Conservation (phyloP, 208 protist species). For the Wallacemonas rigidus region DNA sequence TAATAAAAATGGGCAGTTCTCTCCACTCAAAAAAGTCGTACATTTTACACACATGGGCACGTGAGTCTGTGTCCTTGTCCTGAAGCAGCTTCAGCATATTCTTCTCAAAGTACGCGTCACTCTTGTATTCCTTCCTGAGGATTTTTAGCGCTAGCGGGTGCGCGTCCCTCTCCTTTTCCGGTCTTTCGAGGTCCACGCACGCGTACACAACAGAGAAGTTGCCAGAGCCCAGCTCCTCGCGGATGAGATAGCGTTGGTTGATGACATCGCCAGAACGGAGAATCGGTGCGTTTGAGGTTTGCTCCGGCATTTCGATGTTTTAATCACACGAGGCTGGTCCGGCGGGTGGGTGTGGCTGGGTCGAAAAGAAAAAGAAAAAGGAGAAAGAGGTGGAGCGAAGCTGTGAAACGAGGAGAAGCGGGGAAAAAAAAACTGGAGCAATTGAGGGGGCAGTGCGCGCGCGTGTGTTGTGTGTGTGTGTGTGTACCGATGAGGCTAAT, state of each 20-base stretch:
- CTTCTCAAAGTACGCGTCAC: conserved; percentile 78
- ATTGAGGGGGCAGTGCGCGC: no score
- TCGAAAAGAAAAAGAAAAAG: not conserved
- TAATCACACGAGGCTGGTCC: not conserved
- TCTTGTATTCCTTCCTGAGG: conserved; percentile 79
- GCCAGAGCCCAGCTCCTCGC: conserved; percentile 68
- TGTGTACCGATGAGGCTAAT: no score
- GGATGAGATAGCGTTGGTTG: conserved; percentile 58
- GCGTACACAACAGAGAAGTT: conserved; percentile 89
- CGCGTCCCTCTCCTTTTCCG: conserved; percentile 16
- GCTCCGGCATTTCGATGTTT: not conserved
- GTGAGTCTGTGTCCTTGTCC: conserved; percentile 44
- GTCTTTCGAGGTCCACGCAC: conserved; percentile 36
- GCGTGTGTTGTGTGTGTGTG: no score
- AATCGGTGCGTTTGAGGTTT: conserved; percentile 2
- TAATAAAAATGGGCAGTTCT: conserved; percentile 75
- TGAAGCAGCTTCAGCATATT: conserved; percentile 70
- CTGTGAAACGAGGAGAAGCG: no score
- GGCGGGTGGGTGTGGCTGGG: not conserved
- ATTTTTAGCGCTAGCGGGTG: conserved; percentile 77
- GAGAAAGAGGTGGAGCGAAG: no score
- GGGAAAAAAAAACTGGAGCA: no score
- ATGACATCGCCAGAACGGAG: conserved; percentile 61
- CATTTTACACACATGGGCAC: conserved; percentile 56
- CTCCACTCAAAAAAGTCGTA: conserved; percentile 79